These are phyloP conservation scores for Neurospora sp. DNA, from an alignment of 495 filamentous ascomycete genomes.

Conservation along the genomic window DNA sequence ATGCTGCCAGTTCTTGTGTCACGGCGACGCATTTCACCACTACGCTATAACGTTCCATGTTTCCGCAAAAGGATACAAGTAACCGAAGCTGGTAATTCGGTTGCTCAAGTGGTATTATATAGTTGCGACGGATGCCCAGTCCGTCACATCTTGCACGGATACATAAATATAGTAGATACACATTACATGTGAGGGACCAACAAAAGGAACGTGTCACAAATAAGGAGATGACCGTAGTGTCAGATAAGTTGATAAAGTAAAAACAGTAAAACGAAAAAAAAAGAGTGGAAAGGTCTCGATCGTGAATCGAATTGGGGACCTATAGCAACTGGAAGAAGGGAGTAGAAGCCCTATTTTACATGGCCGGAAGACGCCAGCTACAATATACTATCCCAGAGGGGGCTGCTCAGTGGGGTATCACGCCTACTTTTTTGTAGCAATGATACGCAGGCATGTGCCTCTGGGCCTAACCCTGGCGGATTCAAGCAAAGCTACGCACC, in stretches of 20 bases:
- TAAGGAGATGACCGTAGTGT: not conserved
- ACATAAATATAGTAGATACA: not conserved
- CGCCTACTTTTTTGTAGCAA: not conserved
- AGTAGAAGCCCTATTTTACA: not conserved
- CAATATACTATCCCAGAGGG: not conserved
- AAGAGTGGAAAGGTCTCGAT: not conserved
- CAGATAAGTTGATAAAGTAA: not conserved
- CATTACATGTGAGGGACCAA: not conserved
- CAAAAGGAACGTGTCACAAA: not conserved
- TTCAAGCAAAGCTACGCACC: not conserved
- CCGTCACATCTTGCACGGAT: not conserved
- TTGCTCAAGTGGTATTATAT: no score
- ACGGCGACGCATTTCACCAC: no score
- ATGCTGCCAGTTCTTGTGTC: not conserved
- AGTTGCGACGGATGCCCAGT: no score
- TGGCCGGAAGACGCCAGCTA: not conserved
- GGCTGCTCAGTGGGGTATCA: not conserved
- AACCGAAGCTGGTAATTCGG: no score
- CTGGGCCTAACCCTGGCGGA: not conserved
- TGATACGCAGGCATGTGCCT: not conserved
- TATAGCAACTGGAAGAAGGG: not conserved
- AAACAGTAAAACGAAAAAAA: not conserved
- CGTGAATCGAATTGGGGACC: not conserved
- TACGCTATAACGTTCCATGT: no score
- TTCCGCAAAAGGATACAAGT: no score